Conservation (phyloP, 768 basidiomycete genomes). For the Clitopilus passeckerianus region DNA sequence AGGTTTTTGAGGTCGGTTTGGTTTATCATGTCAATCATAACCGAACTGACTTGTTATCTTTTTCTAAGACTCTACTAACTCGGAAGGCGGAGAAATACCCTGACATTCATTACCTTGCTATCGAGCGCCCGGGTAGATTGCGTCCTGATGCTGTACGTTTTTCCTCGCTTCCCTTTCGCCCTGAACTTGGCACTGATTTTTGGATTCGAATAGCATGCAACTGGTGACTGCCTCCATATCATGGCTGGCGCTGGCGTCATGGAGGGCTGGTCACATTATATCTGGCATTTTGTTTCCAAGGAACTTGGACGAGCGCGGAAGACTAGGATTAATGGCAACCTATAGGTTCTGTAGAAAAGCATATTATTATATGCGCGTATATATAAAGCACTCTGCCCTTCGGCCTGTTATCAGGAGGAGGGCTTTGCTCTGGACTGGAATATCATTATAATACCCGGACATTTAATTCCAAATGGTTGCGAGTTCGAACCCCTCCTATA, state of each 20-base stretch:
- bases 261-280: constrained; percentile 47
- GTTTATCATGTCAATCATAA: constrained; percentile 3
- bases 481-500: too few relatives aligned
- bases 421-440: too few relatives aligned
- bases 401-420: too few relatives aligned
- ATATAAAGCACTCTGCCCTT: too few relatives aligned
- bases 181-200: not conserved
- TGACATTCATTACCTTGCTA: constrained; percentile 52
- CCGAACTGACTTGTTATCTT: not conserved
- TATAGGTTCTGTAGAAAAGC: not conserved
- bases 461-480: too few relatives aligned
- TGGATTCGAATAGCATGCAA: constrained; percentile 26
- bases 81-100: constrained; percentile 34
- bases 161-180: not conserved
- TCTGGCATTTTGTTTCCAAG: constrained; percentile 38
- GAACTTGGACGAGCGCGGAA: constrained; percentile 13
- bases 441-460: too few relatives aligned
- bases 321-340: not conserved
- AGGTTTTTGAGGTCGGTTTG: constrained; percentile 47
- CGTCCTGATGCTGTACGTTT: constrained; percentile 62
- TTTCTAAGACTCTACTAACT: constrained; percentile 33
- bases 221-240: constrained; percentile 42
- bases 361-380: too few relatives aligned
- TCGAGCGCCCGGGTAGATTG: constrained; percentile 56
- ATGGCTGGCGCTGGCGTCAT: constrained; percentile 44